phyloP scores from a whole-genome alignment of 208 protist species.

The Leishmania lainsoni region DNA sequence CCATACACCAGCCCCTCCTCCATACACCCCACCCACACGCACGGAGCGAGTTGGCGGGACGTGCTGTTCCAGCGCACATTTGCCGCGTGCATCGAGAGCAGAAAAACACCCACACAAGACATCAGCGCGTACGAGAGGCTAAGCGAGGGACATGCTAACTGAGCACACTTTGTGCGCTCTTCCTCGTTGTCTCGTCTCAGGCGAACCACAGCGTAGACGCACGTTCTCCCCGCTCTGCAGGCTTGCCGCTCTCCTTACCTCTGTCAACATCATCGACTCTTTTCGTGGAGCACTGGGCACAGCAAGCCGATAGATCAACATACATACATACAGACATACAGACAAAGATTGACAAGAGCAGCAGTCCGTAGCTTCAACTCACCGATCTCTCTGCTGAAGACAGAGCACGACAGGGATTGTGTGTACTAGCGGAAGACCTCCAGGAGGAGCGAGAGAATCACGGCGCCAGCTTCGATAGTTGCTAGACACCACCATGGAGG shows the following conservation, averaged over 20 bases:
- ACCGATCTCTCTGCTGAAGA: neutral
- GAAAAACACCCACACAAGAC: neutral
- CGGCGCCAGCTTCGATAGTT: neutral
- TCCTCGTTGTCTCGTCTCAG: neutral
- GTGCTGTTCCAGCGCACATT: neutral
- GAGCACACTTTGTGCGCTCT: neutral
- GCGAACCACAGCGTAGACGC: neutral
- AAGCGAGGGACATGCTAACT: neutral
- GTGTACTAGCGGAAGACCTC: neutral
- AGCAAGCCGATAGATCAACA: neutral
- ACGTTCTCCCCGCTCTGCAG: neutral
- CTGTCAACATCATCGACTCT: neutral
- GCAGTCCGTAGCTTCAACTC: neutral
- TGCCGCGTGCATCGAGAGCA: neutral
- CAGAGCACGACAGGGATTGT: neutral
- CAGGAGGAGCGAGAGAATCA: neutral
- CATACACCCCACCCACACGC: neutral
- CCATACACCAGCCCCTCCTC: neutral
- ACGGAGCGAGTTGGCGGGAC: neutral
- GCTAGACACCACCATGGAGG: constrained; percentile 22
- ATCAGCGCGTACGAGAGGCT: neutral
- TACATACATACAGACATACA: constrained; percentile 4
- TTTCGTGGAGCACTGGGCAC: neutral
- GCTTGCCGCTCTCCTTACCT: neutral
- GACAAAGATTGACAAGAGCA: neutral